A percentile compares a stretch with the other conserved stretches of the same genome.
Evolutionary conservation across 2,329 filamentous ascomycete species (phyloP).

Genomic region (Alternaria arbusti): DNA sequence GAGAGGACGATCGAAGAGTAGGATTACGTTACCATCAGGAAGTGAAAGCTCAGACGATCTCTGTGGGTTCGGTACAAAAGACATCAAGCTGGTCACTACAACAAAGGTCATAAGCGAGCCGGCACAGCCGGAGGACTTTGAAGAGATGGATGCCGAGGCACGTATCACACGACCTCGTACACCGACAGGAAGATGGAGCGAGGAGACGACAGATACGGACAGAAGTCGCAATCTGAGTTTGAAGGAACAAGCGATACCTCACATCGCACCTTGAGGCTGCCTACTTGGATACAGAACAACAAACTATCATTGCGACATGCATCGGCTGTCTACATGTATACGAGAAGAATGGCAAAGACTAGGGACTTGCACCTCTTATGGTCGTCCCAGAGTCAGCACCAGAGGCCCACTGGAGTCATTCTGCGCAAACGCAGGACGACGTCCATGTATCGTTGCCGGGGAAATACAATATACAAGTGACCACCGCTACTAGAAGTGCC

Average conservation of each 20-base stretch:
- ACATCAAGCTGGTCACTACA: conserved; percentile 46
- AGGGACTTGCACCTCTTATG: neutral
- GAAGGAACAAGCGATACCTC: conserved; percentile 8
- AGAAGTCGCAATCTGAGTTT: conserved; percentile 20
- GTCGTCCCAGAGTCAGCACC: too few species aligned
- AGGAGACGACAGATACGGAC: conserved; percentile 27
- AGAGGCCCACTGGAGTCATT: too few species aligned
- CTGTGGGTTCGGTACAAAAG: conserved; percentile 24
- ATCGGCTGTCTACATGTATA: neutral
- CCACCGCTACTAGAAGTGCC: neutral
- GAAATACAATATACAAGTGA: neutral
- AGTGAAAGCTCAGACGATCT: conserved; percentile 39
- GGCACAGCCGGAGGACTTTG: conserved; percentile 40
- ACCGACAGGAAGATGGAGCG: conserved; percentile 42
- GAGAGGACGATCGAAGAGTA: conserved; percentile 17
- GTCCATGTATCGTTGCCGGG: neutral
- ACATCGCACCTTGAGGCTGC: conserved; percentile 9
- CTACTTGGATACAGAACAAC: neutral
- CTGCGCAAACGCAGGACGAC: neutral
- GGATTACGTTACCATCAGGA: conserved; percentile 22
- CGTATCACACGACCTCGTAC: conserved; percentile 32
- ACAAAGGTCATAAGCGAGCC: conserved; percentile 43
- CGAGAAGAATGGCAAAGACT: neutral
- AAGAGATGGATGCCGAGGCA: conserved; percentile 39
- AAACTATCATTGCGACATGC: neutral